Percentiles rank a stretch among this genome's conserved stretches.
Evolutionary conservation across 129 eudicot genomes (phyloP).

Genomic region (Pulicaria dysenterica): DNA sequence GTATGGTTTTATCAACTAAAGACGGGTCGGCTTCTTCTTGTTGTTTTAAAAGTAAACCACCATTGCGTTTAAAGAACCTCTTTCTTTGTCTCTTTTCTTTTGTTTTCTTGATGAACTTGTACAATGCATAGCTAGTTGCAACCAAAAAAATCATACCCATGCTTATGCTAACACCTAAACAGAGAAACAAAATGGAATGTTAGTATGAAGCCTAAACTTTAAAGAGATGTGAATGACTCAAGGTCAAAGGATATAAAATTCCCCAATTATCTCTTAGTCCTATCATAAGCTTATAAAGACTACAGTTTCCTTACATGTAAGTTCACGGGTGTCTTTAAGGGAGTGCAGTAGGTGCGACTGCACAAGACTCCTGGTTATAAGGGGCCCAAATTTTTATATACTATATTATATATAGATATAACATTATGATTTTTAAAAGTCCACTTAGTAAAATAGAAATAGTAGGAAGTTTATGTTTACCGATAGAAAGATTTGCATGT

Average conservation of each 20-base stretch:
- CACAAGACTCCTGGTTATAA: too few species aligned
- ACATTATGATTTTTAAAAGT: too few species aligned
- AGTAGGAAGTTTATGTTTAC: too few species aligned
- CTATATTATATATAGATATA: too few species aligned
- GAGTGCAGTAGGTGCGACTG: too few species aligned
- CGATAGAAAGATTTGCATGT: too few species aligned
- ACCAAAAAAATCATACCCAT: constrained; percentile 12
- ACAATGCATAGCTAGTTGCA: background rate
- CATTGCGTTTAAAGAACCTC: constrained; percentile 40
- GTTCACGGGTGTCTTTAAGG: too few species aligned
- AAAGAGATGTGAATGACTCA: background rate
- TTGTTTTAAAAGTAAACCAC: constrained; percentile 32
- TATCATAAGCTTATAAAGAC: background rate
- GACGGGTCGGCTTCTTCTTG: constrained; percentile 18
- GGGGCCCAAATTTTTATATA: too few species aligned
- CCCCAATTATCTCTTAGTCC: background rate
- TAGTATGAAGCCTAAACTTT: background rate
- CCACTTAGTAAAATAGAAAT: too few species aligned
- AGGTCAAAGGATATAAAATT: background rate
- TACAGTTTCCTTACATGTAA: too few species aligned
- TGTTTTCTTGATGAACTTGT: background rate
- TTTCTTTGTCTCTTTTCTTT: constrained; percentile 10
- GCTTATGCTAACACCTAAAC: constrained; percentile 27
- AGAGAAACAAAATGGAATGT: background rate
- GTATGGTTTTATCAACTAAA: constrained; percentile 31